These are phyloP conservation scores for Aurifilum marmelostoma DNA, from an alignment of 2,329 filamentous ascomycete species.

Conservation along the genomic window DNA sequence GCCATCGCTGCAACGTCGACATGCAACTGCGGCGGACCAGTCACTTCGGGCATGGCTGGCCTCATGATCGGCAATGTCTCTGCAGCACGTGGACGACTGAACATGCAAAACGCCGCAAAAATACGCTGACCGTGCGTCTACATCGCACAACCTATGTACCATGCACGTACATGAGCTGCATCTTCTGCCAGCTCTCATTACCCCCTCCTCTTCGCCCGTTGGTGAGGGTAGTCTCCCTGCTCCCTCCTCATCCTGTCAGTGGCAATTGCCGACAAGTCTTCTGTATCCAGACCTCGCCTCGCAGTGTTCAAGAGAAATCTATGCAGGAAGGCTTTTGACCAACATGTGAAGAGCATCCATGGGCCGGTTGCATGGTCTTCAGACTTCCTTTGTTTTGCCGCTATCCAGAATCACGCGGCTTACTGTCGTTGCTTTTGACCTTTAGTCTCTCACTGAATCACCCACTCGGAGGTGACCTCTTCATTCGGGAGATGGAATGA, in stretches of 20 bases:
- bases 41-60: conserved; percentile 5
- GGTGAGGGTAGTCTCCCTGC: background rate
- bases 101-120: background rate
- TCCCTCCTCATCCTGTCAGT: background rate
- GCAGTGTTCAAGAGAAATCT: background rate
- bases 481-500: conserved; percentile 20
- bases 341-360: background rate
- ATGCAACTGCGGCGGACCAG: background rate
- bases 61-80: conserved; percentile 4
- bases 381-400: background rate
- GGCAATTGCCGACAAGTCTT: background rate
- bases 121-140: background rate
- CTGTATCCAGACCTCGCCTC: background rate
- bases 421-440: background rate
- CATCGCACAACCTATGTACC: background rate
- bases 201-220: background rate
- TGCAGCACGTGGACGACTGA: background rate
- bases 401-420: too few species aligned
- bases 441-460: background rate
- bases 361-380: background rate
- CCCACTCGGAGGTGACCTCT: conserved; percentile 8
- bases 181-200: background rate
- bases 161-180: too few species aligned
- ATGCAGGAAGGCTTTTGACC: background rate
- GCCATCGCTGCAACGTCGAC: conserved; percentile 9